Conservation (phyloP, 176 grass and related monocot genomes). For the Eleusine coracana region DNA sequence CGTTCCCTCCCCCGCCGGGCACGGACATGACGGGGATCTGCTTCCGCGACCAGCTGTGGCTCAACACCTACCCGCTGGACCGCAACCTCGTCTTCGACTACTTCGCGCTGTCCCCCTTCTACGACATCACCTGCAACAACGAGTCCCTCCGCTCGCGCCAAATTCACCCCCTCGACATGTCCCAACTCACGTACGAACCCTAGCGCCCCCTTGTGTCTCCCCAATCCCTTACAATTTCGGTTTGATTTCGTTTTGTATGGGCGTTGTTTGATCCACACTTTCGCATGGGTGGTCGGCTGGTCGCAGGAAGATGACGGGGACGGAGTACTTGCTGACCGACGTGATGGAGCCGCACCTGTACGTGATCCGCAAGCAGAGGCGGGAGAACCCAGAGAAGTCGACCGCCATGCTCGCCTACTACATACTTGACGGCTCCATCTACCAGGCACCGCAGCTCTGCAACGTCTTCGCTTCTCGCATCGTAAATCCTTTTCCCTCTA, state of each 20-base stretch:
- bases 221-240: neutral
- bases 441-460: constrained; percentile 96
- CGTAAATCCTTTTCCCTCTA: constrained; percentile 41
- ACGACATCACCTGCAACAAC: constrained; percentile 94
- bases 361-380: constrained; percentile 95
- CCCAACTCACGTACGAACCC: constrained; percentile 74
- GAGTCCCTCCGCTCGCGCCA: constrained; percentile 86
- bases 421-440: constrained; percentile 95
- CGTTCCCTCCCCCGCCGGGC: constrained; percentile 67
- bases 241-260: neutral
- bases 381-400: constrained; percentile 74
- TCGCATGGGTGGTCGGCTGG: neutral
- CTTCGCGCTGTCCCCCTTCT: constrained; percentile 97
- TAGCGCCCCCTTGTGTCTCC: neutral
- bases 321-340: constrained; percentile 88
- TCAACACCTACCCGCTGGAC: constrained; percentile 91
- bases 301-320: constrained; percentile 88
- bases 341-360: constrained; percentile 97
- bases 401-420: constrained; percentile 79
- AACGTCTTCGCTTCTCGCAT: constrained; percentile 93
- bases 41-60: constrained; percentile 99
- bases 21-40: constrained; percentile 99
- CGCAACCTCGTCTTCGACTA: constrained; percentile 99
- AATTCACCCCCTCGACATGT: constrained; percentile 95
- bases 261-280: neutral